Conservation (phyloP, 2,329 filamentous ascomycete species). For the Tolypocladium capitatum region DNA sequence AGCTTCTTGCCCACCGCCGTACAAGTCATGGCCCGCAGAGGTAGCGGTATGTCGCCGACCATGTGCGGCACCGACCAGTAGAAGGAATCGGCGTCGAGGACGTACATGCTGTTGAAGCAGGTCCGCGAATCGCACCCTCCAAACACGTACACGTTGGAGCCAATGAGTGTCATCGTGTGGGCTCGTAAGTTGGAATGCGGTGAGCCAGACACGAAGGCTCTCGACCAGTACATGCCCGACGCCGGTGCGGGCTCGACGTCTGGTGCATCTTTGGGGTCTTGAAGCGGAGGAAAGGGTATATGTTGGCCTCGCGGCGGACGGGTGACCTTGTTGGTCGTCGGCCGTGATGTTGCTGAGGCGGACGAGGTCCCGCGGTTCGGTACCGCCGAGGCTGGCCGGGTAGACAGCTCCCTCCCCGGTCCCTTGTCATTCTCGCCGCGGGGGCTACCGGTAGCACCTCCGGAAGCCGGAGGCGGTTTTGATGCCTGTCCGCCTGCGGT, state of each 20-base stretch:
- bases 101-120: conserved; percentile 58
- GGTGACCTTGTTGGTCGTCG: conserved; percentile 5
- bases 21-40: conserved; percentile 58
- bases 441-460: conserved; percentile 10
- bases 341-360: conserved; percentile 7
- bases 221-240: conserved; percentile 62
- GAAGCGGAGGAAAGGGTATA: conserved; percentile 41
- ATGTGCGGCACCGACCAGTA: conserved; percentile 55
- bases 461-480: conserved; percentile 12
- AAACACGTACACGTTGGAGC: conserved; percentile 55
- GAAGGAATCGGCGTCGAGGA: conserved; percentile 56
- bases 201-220: conserved; percentile 48
- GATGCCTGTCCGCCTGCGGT: conserved; percentile 2
- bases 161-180: conserved; percentile 53
- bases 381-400: conserved; percentile 43
- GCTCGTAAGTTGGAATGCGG: conserved; percentile 49
- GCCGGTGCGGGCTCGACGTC: conserved; percentile 51
- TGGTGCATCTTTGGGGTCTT: conserved; percentile 40
- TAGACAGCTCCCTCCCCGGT: conserved; percentile 25
- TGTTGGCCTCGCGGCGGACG: conserved; percentile 26
- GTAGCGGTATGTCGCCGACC: conserved; percentile 49
- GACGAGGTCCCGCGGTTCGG: conserved; percentile 14
- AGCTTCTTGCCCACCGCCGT: conserved; percentile 59
- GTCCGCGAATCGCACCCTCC: conserved; percentile 53
- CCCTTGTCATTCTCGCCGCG: conserved; percentile 12